phyloP scores from a whole-genome alignment of 2,329 filamentous ascomycete genomes.

The Colletotrichum somersetense region DNA sequence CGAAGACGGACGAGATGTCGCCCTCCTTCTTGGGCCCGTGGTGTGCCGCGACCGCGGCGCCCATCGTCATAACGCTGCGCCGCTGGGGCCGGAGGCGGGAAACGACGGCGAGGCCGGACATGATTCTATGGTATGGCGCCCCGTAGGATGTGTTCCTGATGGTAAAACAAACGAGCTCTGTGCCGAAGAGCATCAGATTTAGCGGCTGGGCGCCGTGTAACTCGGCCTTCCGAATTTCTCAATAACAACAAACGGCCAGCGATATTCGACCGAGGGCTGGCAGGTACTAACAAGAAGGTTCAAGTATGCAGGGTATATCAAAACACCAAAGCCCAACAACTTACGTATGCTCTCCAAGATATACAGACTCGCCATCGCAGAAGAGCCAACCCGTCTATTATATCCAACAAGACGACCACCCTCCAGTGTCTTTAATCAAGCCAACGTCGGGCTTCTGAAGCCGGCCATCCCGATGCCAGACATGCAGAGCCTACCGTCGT shows the following conservation, averaged over 20 bases:
- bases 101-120: slow-evolving; percentile 7
- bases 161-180: not conserved
- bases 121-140: not conserved
- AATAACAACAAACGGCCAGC: not conserved
- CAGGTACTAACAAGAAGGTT: not conserved
- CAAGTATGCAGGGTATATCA: not conserved
- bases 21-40: slow-evolving; percentile 64
- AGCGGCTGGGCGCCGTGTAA: not conserved
- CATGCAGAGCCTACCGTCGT: not conserved
- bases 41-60: not conserved
- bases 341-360: not conserved
- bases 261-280: not conserved
- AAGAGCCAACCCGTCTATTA: not conserved
- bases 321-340: not conserved
- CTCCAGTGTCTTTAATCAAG: no score
- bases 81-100: not conserved
- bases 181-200: not conserved
- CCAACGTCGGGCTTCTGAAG: not conserved
- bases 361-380: not conserved
- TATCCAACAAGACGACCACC: not conserved
- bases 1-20: slow-evolving; percentile 73
- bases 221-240: no score
- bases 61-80: slow-evolving; percentile 33
- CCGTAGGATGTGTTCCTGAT: not conserved
- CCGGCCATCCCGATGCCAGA: not conserved